These are phyloP conservation scores for Xanthoconium stramineum DNA, from an alignment of 768 basidiomycete genomes.

Conservation along the genomic window DNA sequence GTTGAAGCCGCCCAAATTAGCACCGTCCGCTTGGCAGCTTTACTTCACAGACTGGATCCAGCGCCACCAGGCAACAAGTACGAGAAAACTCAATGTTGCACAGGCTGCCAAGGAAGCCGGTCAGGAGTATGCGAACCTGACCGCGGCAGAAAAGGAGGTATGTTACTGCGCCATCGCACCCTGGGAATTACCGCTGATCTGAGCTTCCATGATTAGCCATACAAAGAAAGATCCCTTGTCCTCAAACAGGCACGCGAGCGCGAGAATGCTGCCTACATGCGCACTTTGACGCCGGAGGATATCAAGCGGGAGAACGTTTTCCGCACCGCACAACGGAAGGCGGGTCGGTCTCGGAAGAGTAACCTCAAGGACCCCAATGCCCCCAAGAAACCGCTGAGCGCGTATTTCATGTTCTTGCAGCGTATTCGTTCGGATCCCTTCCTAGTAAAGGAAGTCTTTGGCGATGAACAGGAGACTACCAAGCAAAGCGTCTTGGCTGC, in stretches of 20 bases:
- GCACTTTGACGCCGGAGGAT: conserved; percentile 86
- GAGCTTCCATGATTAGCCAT: conserved; percentile 52
- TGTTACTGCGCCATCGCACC: conserved; percentile 26
- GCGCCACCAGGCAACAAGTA: conserved; percentile 73
- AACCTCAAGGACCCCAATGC: conserved; percentile 98
- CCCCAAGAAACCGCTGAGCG: conserved; percentile 91
- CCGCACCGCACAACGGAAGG: conserved; percentile 88
- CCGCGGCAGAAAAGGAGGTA: conserved; percentile 82
- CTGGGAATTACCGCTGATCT: conserved; percentile 23
- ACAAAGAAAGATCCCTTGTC: conserved; percentile 77
- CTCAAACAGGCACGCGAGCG: conserved; percentile 84
- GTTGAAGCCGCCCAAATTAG: conserved; percentile 84
- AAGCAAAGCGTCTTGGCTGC: conserved; percentile 93
- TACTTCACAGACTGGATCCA: conserved; percentile 97
- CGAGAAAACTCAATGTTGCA: conserved; percentile 89
- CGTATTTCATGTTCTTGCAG: conserved; percentile 94
- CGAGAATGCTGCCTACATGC: conserved; percentile 82
- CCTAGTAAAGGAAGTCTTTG: conserved; percentile 79
- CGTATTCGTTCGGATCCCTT: conserved; percentile 77
- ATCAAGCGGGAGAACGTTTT: conserved; percentile 92
- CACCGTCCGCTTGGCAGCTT: conserved; percentile 93
- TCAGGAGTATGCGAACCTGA: conserved; percentile 79
- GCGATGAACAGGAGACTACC: conserved; percentile 88
- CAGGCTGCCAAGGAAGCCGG: conserved; percentile 95
- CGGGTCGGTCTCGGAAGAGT: conserved; percentile 87